phyloP scores from a whole-genome alignment of 345 rosid species.

The Erodium maritimum region DNA sequence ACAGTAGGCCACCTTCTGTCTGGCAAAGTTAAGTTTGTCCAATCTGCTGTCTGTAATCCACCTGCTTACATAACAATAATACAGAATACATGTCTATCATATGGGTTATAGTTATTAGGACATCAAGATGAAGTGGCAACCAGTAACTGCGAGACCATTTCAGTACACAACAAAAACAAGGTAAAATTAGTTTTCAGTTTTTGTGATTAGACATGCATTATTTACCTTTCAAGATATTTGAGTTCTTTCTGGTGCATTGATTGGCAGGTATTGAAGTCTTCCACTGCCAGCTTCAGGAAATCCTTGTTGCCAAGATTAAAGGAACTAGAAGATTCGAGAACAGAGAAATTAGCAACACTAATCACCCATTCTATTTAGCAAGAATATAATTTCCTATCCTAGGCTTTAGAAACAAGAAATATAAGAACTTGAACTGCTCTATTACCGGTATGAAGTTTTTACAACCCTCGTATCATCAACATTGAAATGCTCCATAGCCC shows the following conservation, averaged over 20 bases:
- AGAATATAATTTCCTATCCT: neutral
- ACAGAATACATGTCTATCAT: too few species aligned
- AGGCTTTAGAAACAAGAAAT: neutral
- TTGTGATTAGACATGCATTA: too few species aligned
- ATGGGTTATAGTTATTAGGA: too few species aligned
- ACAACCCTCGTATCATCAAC: constrained; percentile 30
- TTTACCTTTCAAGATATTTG: constrained; percentile 52
- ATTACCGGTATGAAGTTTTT: constrained; percentile 56
- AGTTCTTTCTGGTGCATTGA: constrained; percentile 47
- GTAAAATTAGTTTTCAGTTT: too few species aligned
- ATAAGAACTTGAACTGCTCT: neutral
- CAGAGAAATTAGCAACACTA: neutral
- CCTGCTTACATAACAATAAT: constrained; percentile 24
- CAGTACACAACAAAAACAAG: too few species aligned
- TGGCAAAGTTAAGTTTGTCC: constrained; percentile 65
- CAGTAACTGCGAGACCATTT: too few species aligned
- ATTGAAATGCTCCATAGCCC: constrained; percentile 35
- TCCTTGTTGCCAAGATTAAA: constrained; percentile 25
- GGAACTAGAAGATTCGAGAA: constrained; percentile 25
- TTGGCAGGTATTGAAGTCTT: constrained; percentile 63
- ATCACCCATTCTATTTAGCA: too few species aligned
- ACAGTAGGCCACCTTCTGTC: constrained; percentile 70
- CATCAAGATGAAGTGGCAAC: too few species aligned
- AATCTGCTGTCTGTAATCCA: constrained; percentile 54
- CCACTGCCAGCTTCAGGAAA: constrained; percentile 52